Base-by-base conservation (phyloP, 768 basidiomycete species). In the Neoboletus magnificus region DNA sequence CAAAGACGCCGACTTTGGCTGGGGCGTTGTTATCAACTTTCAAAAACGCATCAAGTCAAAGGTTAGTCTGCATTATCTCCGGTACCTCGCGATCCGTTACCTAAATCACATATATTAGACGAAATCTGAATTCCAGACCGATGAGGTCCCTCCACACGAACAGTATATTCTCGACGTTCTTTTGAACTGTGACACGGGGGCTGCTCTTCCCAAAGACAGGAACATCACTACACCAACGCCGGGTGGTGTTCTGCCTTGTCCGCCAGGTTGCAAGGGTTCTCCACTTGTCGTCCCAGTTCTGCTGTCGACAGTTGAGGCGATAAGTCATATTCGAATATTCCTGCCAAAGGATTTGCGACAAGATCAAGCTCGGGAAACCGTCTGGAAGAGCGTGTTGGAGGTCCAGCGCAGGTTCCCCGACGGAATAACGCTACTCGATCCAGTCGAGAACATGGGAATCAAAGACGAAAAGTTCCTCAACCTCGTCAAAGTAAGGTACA, bases 91-190 rank as follows among this genome's bases (percentile, higher is more conserved):
- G 33, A 15, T 23, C 20, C 20, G 18, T 41, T 40, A 12, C 11
- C 1, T 20, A 45, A 50, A 18, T 4, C 25, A 0, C 39, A 22
- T 40, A 12, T 22, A 50, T 3, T 44, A 91, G 87, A 85, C 82
- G 53, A 79, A 82, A 56, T 83, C 87, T 4, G 80, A 82, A 54
- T 87, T 86, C 5, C 82, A 68, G 29, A 73, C 82, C 15, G 90
- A 92, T 39, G 84, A 89, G 18, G 64, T 88, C 3, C 82, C 86
- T 5, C 83, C 94, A 0, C 94, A 95, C 63, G 88, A 92, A 62
- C 91, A 92, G 65, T 98, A 96, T 68, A 83, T 98, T 59, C 77
- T 99, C 18, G 95, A 98, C 60, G 93, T 98, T 25, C 82, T 98
- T 13, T 78, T 98, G 27, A 84, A 91, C 60, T 90, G 91, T 61